Evolutionary conservation across 306 rosid species (phyloP).

Genomic region (Begonia masoniana): DNA sequence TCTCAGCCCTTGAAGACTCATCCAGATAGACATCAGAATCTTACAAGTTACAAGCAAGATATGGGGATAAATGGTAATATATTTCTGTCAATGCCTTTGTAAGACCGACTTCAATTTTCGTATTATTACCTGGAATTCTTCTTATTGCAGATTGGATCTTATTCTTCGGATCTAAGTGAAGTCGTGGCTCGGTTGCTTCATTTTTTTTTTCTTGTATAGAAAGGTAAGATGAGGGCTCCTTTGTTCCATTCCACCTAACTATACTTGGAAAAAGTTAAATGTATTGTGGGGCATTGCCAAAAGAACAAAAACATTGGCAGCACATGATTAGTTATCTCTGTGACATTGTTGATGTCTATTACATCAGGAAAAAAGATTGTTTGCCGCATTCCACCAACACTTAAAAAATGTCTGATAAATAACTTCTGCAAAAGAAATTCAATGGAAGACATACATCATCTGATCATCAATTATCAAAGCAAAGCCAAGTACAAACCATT

Average conservation of each 20-base stretch:
- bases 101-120: no score
- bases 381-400: not conserved
- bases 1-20: no score
- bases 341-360: no score
- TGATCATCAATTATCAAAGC: not conserved
- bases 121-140: no score
- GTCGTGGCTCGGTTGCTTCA: not conserved
- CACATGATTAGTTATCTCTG: no score
- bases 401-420: no score
- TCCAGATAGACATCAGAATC: no score
- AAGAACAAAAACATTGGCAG: no score
- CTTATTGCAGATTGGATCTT: not conserved
- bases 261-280: not conserved
- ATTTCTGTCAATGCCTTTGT: no score
- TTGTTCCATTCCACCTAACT: not conserved
- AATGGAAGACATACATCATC: not conserved
- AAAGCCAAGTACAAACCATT: not conserved
- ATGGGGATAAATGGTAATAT: no score
- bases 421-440: not conserved
- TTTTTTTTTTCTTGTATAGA: not conserved
- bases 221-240: not conserved
- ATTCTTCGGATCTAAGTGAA: not conserved
- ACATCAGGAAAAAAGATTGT: not conserved
- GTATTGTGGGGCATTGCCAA: not conserved
- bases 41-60: no score